Percentiles rank a stretch among this genome's conserved stretches.
phyloP scores from a whole-genome alignment of 495 filamentous ascomycete species.

The Aspergillus ellipticus region DNA sequence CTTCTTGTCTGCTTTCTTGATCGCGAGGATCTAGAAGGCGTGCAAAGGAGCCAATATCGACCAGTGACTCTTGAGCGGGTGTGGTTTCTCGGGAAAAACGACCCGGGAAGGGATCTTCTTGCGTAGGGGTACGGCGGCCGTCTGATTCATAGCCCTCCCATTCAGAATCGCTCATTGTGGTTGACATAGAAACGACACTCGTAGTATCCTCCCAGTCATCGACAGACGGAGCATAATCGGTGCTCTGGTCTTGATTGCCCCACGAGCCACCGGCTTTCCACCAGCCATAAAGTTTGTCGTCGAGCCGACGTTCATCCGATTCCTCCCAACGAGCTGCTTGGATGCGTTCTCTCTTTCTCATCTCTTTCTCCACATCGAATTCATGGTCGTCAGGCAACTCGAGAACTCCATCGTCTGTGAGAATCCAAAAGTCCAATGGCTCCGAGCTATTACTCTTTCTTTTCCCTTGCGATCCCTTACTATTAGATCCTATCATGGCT shows the following conservation, averaged over 20 bases:
- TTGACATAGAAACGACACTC: slow-evolving; percentile 67
- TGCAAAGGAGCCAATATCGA: slow-evolving; percentile 68
- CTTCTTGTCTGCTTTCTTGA: slow-evolving; percentile 73
- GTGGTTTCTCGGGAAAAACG: slow-evolving; percentile 52
- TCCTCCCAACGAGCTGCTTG: slow-evolving; percentile 27
- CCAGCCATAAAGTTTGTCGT: slow-evolving; percentile 71
- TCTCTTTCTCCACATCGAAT: slow-evolving; percentile 75
- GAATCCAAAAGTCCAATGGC: slow-evolving; percentile 57
- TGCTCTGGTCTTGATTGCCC: slow-evolving; percentile 73
- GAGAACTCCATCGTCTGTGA: slow-evolving; percentile 54
- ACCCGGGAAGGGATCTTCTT: slow-evolving; percentile 38
- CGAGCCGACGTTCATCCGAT: slow-evolving; percentile 61
- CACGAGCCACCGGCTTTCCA: slow-evolving; percentile 78
- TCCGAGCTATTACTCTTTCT: slow-evolving; percentile 19
- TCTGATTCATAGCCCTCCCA: slow-evolving; percentile 51
- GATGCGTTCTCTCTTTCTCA: slow-evolving; percentile 53
- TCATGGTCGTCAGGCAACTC: slow-evolving; percentile 53
- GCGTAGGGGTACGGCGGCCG: slow-evolving; percentile 78
- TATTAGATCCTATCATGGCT: slow-evolving; percentile 24
- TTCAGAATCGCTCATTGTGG: slow-evolving; percentile 49
- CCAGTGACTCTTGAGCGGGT: slow-evolving; percentile 55
- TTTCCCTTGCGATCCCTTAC: slow-evolving; percentile 13
- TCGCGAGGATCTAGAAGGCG: slow-evolving; percentile 79
- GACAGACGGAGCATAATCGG: slow-evolving; percentile 56
- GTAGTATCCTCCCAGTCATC: slow-evolving; percentile 69